Conservation (phyloP, 2,329 filamentous ascomycete genomes). For the Pestalotiopsis sp. region DNA sequence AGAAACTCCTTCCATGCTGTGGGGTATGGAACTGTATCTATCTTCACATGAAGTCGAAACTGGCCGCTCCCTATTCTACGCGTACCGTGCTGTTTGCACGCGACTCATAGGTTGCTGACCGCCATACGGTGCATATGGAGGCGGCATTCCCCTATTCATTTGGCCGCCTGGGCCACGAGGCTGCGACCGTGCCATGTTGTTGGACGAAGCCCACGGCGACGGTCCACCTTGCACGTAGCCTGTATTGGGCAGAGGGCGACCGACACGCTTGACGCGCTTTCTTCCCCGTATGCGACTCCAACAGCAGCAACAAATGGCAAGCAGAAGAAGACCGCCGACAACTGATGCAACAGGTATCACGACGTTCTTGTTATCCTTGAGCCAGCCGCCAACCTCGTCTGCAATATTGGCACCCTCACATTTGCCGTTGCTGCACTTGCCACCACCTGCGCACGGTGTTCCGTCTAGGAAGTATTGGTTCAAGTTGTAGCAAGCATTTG, state of each 20-base stretch:
- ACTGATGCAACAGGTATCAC: conserved; percentile 78
- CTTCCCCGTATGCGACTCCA: conserved; percentile 54
- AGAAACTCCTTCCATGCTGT: conserved; percentile 7
- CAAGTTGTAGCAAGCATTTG: conserved; percentile 70
- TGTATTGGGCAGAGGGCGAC: conserved; percentile 24
- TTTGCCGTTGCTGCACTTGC: conserved; percentile 75
- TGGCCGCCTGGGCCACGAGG: not conserved
- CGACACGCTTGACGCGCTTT: conserved; percentile 27
- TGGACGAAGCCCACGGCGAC: conserved; percentile 11
- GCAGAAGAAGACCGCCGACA: conserved; percentile 71
- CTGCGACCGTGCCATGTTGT: conserved; percentile 6
- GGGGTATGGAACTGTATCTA: not conserved
- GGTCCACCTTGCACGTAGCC: conserved; percentile 25
- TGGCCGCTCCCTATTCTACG: not conserved
- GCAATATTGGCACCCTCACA: conserved; percentile 73
- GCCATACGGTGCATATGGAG: conserved; percentile 4
- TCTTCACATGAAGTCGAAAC: not conserved
- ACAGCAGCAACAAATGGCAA: conserved; percentile 71
- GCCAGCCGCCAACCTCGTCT: conserved; percentile 75
- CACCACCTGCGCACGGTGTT: conserved; percentile 80
- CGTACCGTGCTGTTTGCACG: conserved; percentile 7
- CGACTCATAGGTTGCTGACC: not conserved
- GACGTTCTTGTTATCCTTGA: conserved; percentile 74
- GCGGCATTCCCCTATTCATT: conserved; percentile 2
- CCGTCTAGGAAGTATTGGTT: conserved; percentile 95